Evolutionary conservation across 2,329 filamentous ascomycete species (phyloP).

Genomic region (Setomelanomma holmii): DNA sequence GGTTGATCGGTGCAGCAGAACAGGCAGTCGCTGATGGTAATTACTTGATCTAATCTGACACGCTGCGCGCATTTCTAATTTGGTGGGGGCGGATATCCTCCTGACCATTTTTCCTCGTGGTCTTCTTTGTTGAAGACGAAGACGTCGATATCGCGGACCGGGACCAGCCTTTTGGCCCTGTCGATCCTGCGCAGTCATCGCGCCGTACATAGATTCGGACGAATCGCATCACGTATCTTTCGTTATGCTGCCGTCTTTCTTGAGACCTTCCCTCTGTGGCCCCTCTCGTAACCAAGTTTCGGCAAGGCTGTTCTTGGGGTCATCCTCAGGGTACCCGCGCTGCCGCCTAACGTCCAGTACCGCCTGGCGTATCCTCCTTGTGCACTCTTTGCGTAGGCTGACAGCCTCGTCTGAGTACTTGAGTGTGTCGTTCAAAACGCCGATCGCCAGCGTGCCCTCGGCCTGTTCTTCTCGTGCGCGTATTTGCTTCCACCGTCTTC

Average conservation of each 20-base stretch:
- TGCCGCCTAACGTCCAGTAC: conserved; percentile 78
- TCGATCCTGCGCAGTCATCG: not conserved
- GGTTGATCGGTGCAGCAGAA: conserved; percentile 32
- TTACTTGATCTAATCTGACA: conserved; percentile 70
- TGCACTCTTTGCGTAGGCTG: conserved; percentile 79
- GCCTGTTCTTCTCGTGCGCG: conserved; percentile 60
- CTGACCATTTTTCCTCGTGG: not conserved
- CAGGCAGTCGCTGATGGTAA: conserved; percentile 55
- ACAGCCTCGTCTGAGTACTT: conserved; percentile 77
- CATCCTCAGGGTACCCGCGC: conserved; percentile 79
- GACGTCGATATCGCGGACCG: not conserved
- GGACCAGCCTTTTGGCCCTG: not conserved
- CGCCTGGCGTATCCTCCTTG: conserved; percentile 76
- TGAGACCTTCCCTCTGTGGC: conserved; percentile 60
- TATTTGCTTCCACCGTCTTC: conserved; percentile 75
- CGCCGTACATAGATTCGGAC: conserved; percentile 4
- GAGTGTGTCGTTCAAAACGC: conserved; percentile 69
- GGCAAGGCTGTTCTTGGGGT: conserved; percentile 76
- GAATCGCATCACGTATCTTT: conserved; percentile 57
- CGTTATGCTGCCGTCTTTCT: conserved; percentile 67
- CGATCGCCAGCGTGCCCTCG: conserved; percentile 55
- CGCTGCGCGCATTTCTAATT: conserved; percentile 25
- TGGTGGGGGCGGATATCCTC: conserved; percentile 4
- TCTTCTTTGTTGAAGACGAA: conserved; percentile 1
- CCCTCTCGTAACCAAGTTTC: conserved; percentile 78